Conservation (phyloP, 75 land plant genomes). For the Pinus tabuliformis region DNA sequence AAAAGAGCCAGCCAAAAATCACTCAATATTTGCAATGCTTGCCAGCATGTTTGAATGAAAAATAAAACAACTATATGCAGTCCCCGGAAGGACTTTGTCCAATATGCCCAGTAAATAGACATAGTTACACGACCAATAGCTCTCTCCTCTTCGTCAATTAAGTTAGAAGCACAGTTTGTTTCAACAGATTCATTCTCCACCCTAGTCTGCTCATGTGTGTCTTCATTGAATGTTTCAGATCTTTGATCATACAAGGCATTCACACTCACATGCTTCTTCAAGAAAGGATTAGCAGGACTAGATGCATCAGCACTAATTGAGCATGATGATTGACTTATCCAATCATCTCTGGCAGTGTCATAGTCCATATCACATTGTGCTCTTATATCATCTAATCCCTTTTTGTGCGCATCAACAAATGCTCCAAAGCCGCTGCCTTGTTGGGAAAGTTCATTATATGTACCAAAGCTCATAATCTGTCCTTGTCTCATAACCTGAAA, state of each 20-base stretch:
- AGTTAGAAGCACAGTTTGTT: not conserved
- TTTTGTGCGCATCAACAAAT: slow-evolving; percentile 29
- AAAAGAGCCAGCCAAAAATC: slow-evolving; percentile 37
- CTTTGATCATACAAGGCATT: not conserved
- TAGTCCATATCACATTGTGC: slow-evolving; percentile 5
- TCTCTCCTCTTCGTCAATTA: slow-evolving; percentile 36
- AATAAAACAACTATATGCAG: slow-evolving; percentile 18
- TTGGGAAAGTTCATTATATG: slow-evolving; percentile 15
- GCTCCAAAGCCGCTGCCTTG: slow-evolving; percentile 23
- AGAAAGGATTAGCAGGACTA: not conserved
- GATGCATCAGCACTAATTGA: slow-evolving; percentile 3
- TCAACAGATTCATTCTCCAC: not conserved
- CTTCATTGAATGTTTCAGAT: not conserved
- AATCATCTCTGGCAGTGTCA: not conserved
- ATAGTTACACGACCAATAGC: slow-evolving; percentile 29
- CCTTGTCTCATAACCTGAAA: slow-evolving; percentile 38
- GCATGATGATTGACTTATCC: not conserved
- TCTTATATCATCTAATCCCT: slow-evolving; percentile 19
- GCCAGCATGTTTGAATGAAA: slow-evolving; percentile 20
- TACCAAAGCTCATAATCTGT: slow-evolving; percentile 26
- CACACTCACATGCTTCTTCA: not conserved
- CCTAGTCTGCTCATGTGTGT: not conserved
- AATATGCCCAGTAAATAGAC: slow-evolving; percentile 31
- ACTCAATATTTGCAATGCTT: slow-evolving; percentile 19
- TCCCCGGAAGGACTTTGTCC: slow-evolving; percentile 28